Conservation (phyloP, 345 rosid genomes). For the Citrus cavaleriei region DNA sequence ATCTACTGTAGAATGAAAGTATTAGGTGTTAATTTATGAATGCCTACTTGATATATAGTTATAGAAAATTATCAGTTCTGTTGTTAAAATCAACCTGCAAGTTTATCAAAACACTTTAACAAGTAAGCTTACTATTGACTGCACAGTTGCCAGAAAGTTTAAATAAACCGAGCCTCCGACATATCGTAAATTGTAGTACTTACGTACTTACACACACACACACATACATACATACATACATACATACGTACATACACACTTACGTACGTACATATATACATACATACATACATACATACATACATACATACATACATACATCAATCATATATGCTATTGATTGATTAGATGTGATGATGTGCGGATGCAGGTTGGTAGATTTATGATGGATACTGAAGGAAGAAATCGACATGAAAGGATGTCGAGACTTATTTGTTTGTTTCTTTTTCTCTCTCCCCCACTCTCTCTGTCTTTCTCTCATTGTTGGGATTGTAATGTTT, state of each 20-base stretch:
- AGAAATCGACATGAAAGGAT: constrained; percentile 57
- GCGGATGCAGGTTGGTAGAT: background rate
- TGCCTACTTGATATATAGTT: too few species aligned
- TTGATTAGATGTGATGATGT: background rate
- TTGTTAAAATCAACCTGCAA: too few species aligned
- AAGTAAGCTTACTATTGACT: too few species aligned
- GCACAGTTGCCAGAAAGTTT: too few species aligned
- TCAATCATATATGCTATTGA: background rate
- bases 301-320: background rate
- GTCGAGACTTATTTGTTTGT: constrained; percentile 22
- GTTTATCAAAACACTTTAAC: too few species aligned
- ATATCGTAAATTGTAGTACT: too few species aligned
- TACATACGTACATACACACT: fast-evolving
- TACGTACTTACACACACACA: background rate
- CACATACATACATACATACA: fast-evolving
- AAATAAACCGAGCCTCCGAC: too few species aligned
- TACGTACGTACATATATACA: background rate
- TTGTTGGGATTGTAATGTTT: constrained; percentile 6
- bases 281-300: too few species aligned
- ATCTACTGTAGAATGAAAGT: too few species aligned
- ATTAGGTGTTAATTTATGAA: too few species aligned
- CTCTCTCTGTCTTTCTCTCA: background rate
- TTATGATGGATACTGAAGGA: constrained; percentile 6
- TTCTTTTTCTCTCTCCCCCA: background rate
- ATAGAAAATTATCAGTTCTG: too few species aligned